phyloP scores from a whole-genome alignment of 139 green algal genomes.

The Chlorokybus atmophyticus region DNA sequence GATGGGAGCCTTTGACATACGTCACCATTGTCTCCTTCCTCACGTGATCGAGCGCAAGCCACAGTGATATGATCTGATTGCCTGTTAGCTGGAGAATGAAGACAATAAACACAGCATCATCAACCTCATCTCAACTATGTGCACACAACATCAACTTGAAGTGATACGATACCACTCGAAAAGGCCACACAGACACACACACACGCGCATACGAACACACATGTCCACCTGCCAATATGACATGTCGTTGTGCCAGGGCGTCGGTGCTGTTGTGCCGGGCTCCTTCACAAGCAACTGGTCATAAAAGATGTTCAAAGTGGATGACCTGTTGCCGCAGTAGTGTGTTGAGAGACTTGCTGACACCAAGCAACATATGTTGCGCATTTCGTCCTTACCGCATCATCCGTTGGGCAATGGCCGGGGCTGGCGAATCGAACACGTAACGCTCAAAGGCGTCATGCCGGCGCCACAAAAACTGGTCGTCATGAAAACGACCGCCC shows the following conservation, averaged over 20 bases:
- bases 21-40: slow-evolving; percentile 1
- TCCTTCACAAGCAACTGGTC: slow-evolving; percentile 13
- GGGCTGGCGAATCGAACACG: slow-evolving; percentile 6
- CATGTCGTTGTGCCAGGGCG: slow-evolving; percentile 17
- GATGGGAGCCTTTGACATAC: slow-evolving; percentile 11
- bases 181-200: too few relatives aligned
- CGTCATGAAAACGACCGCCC: slow-evolving; percentile 7
- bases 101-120: too few relatives aligned
- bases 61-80: slow-evolving; percentile 12
- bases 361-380: too few relatives aligned
- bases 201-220: too few relatives aligned
- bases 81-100: too few relatives aligned
- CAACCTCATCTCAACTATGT: too few relatives aligned
- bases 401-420: slow-evolving; percentile 5
- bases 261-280: slow-evolving; percentile 1
- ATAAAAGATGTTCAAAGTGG: too few relatives aligned
- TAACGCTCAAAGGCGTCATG: slow-evolving; percentile 10
- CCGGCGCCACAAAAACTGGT: slow-evolving; percentile 14
- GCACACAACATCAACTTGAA: too few relatives aligned
- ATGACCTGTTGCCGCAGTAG: too few relatives aligned
- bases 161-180: too few relatives aligned
- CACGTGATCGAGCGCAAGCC: slow-evolving; percentile 8
- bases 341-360: too few relatives aligned
- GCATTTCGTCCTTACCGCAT: slow-evolving; percentile 1
- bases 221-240: slow-evolving; percentile 11